These are phyloP conservation scores for Tuber indicum DNA, from an alignment of 495 filamentous ascomycete species.

Conservation along the genomic window DNA sequence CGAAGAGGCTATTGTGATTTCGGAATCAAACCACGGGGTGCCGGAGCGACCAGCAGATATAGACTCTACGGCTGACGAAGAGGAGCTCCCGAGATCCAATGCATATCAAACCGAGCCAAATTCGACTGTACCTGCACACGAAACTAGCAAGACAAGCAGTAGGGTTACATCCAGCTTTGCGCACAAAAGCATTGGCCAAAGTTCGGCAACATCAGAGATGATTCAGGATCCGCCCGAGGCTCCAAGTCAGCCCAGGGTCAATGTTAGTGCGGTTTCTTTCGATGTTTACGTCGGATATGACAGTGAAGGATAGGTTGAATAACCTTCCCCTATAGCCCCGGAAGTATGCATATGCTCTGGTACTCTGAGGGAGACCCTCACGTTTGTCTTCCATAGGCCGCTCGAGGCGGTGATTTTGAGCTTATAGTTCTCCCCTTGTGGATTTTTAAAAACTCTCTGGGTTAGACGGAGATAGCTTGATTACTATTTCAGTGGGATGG, in stretches of 20 bases:
- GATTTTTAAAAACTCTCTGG: not conserved
- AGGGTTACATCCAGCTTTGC: not conserved
- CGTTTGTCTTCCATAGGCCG: not conserved
- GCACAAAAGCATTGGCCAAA: not conserved
- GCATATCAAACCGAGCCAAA: not conserved
- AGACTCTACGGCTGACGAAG: constrained; percentile 31
- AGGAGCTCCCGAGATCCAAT: constrained; percentile 11
- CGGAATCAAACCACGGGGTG: not conserved
- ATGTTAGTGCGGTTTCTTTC: not conserved
- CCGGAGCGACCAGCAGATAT: constrained; percentile 1
- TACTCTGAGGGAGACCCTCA: not conserved
- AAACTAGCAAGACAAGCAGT: not conserved
- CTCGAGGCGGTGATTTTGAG: not conserved
- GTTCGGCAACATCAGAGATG: not conserved
- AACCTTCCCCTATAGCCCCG: not conserved
- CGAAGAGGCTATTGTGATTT: constrained; percentile 12
- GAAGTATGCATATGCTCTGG: not conserved
- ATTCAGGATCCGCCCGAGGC: not conserved
- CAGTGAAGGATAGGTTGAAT: not conserved
- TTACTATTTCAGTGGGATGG: not conserved
- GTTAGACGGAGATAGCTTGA: not conserved
- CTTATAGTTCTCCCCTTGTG: not conserved
- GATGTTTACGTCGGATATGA: not conserved
- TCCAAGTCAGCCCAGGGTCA: not conserved
- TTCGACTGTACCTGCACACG: not conserved